A percentile compares a stretch with the other conserved stretches of the same genome.
Evolutionary conservation across 208 protist genomes (phyloP).

Genomic region (Pavlovales sp.): DNA sequence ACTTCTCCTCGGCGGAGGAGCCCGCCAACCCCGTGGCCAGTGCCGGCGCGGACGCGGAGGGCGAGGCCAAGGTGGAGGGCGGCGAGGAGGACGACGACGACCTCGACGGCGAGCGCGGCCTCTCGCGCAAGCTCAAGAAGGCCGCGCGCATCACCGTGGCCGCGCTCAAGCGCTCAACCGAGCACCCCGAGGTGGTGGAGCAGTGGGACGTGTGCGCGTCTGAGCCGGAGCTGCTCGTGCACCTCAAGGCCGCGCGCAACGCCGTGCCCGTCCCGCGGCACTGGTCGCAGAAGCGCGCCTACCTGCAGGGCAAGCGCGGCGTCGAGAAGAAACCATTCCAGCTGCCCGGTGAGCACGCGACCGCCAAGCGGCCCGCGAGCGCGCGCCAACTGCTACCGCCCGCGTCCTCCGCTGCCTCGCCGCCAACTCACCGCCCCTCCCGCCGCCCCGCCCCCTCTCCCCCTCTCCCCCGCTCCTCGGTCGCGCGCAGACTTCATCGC

Average conservation of each 20-base stretch:
- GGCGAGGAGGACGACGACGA: background rate
- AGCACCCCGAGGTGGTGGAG: slow-evolving; percentile 83
- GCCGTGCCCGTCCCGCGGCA: slow-evolving; percentile 93
- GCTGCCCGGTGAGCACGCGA: slow-evolving; percentile 63
- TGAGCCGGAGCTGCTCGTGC: slow-evolving; percentile 90
- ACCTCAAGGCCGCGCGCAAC: slow-evolving; percentile 85
- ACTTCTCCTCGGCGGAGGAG: slow-evolving; percentile 9
- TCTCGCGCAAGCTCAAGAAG: slow-evolving; percentile 10
- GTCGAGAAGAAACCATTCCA: slow-evolving; percentile 78
- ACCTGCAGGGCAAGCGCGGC: slow-evolving; percentile 86
- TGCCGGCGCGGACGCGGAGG: background rate
- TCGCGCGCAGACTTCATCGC: slow-evolving; percentile 71
- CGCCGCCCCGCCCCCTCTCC: background rate
- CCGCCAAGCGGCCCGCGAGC: no score
- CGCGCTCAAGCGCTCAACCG: slow-evolving; percentile 77
- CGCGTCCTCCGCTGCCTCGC: no score
- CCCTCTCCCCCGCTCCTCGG: no score
- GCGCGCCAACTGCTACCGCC: no score
- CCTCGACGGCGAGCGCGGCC: background rate
- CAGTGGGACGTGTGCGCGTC: slow-evolving; percentile 88
- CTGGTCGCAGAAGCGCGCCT: slow-evolving; percentile 95
- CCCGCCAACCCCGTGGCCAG: no score
- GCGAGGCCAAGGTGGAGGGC: background rate
- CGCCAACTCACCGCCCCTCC: background rate
- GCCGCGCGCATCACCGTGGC: slow-evolving; percentile 66